phyloP scores from a whole-genome alignment of 2,329 filamentous ascomycete species.

The Phialocephala subalpina region DNA sequence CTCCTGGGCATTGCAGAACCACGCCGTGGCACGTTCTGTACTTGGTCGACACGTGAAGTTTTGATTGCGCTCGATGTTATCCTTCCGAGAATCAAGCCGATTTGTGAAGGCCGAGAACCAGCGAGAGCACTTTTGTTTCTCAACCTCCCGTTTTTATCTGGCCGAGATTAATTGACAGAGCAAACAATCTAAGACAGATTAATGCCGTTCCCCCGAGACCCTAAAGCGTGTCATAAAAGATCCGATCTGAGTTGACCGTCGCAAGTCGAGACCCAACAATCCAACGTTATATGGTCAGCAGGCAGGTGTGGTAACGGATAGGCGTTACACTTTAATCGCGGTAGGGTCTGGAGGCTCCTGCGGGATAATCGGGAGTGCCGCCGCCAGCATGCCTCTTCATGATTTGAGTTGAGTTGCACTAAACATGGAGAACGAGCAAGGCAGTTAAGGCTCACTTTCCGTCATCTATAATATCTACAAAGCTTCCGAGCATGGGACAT shows the following conservation, averaged over 20 bases:
- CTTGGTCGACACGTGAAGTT: constrained; percentile 26
- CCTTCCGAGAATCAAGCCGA: constrained; percentile 26
- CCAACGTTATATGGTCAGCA: constrained; percentile 27
- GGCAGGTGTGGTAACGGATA: constrained; percentile 24
- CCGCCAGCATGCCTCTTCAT: constrained; percentile 28
- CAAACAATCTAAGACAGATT: constrained; percentile 31
- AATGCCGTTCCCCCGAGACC: constrained; percentile 30
- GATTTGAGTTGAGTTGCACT: constrained; percentile 22
- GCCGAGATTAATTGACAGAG: constrained; percentile 21
- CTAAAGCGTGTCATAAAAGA: constrained; percentile 21
- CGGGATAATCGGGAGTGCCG: constrained; percentile 32
- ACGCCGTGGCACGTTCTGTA: constrained; percentile 11
- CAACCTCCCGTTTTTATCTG: constrained; percentile 19
- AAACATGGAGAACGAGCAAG: constrained; percentile 25
- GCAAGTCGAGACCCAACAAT: constrained; percentile 18
- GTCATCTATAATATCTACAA: constrained; percentile 21
- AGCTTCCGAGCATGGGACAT: neutral
- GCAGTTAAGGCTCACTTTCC: constrained; percentile 21
- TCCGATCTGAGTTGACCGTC: constrained; percentile 9
- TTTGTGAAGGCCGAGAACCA: constrained; percentile 14
- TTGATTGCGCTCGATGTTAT: constrained; percentile 14
- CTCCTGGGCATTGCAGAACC: constrained; percentile 8
- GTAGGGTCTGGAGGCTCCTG: constrained; percentile 25
- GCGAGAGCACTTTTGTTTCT: constrained; percentile 14
- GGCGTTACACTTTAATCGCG: constrained; percentile 27